Evolutionary conservation across 2,329 filamentous ascomycete species (phyloP), one percentile per base, ranked within the genome.

Genomic region (Dactylellina parvicollis): DNA sequence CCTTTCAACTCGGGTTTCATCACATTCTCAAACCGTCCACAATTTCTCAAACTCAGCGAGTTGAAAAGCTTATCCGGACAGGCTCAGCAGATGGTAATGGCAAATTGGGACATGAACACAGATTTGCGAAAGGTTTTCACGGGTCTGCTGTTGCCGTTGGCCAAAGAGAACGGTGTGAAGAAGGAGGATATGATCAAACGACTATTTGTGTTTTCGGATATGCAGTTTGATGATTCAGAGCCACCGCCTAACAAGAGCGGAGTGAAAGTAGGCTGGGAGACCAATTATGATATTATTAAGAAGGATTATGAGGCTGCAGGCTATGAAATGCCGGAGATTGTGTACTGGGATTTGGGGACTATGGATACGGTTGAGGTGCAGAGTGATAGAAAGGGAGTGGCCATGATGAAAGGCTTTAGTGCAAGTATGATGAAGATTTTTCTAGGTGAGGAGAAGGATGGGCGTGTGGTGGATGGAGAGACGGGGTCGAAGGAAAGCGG

Each of bases 141-240:
- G 56, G 56, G 82, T 0, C 79, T 87, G 1, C 83, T 88, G 49
- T 82, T 88, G 0, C 85, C 85, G 1, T 82, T 86, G 81, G 86
- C 86, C 0, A 57, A 84, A 5, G 46, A 81, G 49, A 81, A 86
- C 74, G 82, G 84, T 9, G 76, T 88, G 32, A 82, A 80, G 74
- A 83, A 81, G 38, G 84, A 86, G 60, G 83, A 88, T 38, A 88
- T 88, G 86, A 83, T 88, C 14, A 87, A 87, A 79, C 83, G 84
- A 2, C 77, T 88, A 14, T 87, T 88, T 76, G 83, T 88, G 32
- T 88, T 88, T 76, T 84, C 81, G 46, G 86, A 87, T 77, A 88
- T 88, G 86, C 85, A 88, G 46, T 88, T 88, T 76, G 78, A 88
- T 74, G 0, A 66, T 0, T 82, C 82, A 0, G 60, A 73, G 32